Evolutionary conservation across 2,329 filamentous ascomycete species (phyloP).

Genomic region (Basipetospora chlamydospora): DNA sequence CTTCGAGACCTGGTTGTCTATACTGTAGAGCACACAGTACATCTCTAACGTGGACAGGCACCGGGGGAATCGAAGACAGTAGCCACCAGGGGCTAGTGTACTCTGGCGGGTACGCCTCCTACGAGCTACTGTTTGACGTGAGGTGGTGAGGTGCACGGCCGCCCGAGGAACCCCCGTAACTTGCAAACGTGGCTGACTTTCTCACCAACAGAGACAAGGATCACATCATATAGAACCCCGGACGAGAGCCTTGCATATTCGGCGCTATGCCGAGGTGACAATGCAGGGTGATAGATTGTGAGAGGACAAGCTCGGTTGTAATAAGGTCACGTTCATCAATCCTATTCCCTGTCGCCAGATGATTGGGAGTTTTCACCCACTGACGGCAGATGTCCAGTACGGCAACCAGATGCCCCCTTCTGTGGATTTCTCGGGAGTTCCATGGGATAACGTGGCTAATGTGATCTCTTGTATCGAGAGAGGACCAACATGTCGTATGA

Average conservation of each 20-base stretch:
- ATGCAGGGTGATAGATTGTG: background rate
- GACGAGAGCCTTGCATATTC: background rate
- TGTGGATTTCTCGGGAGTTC: too few species aligned
- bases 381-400: conserved; percentile 57
- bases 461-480: too few species aligned
- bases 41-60: background rate
- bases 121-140: conserved; percentile 5
- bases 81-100: conserved; percentile 1
- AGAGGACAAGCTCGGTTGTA: conserved; percentile 24
- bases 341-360: conserved; percentile 60
- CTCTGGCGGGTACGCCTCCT: conserved; percentile 4
- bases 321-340: conserved; percentile 49
- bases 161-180: too few species aligned
- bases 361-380: conserved; percentile 53
- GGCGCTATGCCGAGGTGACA: background rate
- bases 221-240: background rate
- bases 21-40: background rate
- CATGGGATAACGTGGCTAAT: too few species aligned
- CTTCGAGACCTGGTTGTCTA: background rate
- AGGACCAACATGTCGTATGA: too few species aligned
- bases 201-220: background rate
- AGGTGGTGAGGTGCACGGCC: conserved; percentile 3
- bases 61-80: conserved; percentile 3
- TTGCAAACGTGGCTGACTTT: too few species aligned
- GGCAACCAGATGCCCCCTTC: too few species aligned